phyloP scores from a whole-genome alignment of 805 yeast genomes.

The Lipomyces lipofer region DNA sequence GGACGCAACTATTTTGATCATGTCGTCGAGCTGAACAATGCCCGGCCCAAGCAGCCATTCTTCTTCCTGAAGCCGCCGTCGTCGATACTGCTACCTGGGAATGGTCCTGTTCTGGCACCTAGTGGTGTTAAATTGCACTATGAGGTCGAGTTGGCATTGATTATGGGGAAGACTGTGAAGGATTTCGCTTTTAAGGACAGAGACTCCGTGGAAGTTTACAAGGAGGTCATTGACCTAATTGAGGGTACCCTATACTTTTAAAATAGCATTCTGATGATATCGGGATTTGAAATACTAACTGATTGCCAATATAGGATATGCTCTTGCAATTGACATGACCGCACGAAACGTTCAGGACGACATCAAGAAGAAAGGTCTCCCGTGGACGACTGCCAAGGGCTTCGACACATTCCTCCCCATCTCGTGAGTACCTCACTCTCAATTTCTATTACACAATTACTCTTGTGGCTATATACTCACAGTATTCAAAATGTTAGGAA shows the following conservation, averaged over 20 bases:
- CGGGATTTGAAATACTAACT: neutral
- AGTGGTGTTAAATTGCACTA: constrained; percentile 79
- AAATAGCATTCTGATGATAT: neutral
- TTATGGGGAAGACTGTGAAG: constrained; percentile 54
- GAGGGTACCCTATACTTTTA: constrained; percentile 49
- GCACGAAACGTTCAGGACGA: constrained; percentile 95
- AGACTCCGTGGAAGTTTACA: constrained; percentile 56
- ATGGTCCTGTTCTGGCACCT: constrained; percentile 83
- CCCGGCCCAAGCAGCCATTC: constrained; percentile 81
- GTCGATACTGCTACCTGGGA: constrained; percentile 61
- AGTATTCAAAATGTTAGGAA: constrained; percentile 29
- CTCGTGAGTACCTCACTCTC: constrained; percentile 42
- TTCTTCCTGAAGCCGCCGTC: constrained; percentile 90
- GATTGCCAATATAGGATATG: constrained; percentile 46
- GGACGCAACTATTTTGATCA: constrained; percentile 99
- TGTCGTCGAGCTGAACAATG: constrained; percentile 81
- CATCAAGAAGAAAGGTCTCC: constrained; percentile 89
- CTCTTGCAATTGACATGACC: constrained; percentile 89
- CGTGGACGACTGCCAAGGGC: constrained; percentile 97
- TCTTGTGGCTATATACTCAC: neutral
- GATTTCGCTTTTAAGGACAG: constrained; percentile 35
- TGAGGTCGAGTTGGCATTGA: constrained; percentile 87
- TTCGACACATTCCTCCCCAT: constrained; percentile 94
- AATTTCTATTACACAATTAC: neutral
- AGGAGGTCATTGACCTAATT: constrained; percentile 74